Base-by-base conservation (phyloP, 2,329 filamentous ascomycete genomes). In the Aspergillus terreus region DNA sequence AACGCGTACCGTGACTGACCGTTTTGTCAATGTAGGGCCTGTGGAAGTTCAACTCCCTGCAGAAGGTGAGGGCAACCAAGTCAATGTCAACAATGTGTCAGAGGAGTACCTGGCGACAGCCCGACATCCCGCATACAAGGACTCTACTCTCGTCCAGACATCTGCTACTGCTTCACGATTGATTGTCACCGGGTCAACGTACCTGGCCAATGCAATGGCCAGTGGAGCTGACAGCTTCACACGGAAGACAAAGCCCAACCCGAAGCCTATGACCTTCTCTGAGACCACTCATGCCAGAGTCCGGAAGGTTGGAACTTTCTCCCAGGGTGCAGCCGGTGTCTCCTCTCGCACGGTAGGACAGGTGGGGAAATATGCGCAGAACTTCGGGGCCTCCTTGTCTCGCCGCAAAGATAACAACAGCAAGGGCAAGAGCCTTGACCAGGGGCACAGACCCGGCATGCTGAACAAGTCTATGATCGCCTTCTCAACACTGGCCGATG, bases 381-480 rank as follows among this genome's bases (percentile, higher is more conserved):
- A 95, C 66, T 71, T 96, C 9, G 92, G 92, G 3, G 92, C 94
- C 3, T 82, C 79, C 4, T 72, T 95, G 50, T 75, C 87, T 2
- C 80, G 86, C n/a, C 81, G 83, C 51, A 81, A 82, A 15, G 78
- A 80, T 47, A 73, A 65, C 38, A 66, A 63, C 7, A 79, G 78
- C 58, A 79, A 78, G 48, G 81, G 88, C 53, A 82, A 85, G 53
- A 83, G 92, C 54, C 89, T 89, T 84, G 47, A 78, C 80, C 4
- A 71, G 77, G 73, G 76, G 15, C 95, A 94, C 74, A 96, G 96
- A 73, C 92, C 94, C 0, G 92, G 94, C 4, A 75, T 99, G 27
- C 75, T 99, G 59, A 99, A 99, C 76, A 96, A 96, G 79, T 91
- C 86, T 56, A 78, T 99, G 76, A 97, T 99, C 77, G 94, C 94